Evolutionary conservation across 176 grass and related monocot genomes (phyloP).

Genomic region (Echinochloa phyllopogon): DNA sequence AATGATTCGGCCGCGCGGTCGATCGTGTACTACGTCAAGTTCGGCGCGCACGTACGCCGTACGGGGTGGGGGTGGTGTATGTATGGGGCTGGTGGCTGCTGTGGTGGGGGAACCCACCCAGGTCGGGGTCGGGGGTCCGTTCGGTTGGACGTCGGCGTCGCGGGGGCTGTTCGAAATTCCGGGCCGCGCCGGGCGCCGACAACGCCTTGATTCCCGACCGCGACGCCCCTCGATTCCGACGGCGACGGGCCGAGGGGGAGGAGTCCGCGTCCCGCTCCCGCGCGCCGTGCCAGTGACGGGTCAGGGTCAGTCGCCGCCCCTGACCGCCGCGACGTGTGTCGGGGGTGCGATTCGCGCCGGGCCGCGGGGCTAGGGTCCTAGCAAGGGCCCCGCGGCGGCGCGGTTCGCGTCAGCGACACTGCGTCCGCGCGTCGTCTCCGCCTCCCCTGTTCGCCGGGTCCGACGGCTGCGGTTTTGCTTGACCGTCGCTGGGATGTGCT

Average conservation of each 20-base stretch:
- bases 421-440: background rate
- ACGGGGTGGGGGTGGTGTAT: background rate
- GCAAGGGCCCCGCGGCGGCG: background rate
- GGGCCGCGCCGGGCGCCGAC: constrained; percentile 40
- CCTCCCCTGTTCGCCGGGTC: too few species aligned
- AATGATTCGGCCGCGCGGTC: background rate
- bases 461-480: too few species aligned
- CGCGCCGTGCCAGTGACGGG: constrained; percentile 8
- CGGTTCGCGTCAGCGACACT: background rate
- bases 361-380: background rate
- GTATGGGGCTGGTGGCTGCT: background rate
- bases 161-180: constrained; percentile 36
- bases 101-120: background rate
- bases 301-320: background rate
- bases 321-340: constrained; percentile 12
- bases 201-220: constrained; percentile 37
- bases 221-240: constrained; percentile 40
- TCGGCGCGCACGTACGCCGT: background rate
- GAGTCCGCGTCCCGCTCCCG: too few species aligned
- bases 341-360: background rate
- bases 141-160: constrained; percentile 57
- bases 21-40: constrained; percentile 20
- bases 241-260: constrained; percentile 38
- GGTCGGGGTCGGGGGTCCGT: background rate
- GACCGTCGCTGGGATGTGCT: too few species aligned